phyloP scores from a whole-genome alignment of 176 grass and related monocot species.

The Ampelocalamus luodianensis region DNA sequence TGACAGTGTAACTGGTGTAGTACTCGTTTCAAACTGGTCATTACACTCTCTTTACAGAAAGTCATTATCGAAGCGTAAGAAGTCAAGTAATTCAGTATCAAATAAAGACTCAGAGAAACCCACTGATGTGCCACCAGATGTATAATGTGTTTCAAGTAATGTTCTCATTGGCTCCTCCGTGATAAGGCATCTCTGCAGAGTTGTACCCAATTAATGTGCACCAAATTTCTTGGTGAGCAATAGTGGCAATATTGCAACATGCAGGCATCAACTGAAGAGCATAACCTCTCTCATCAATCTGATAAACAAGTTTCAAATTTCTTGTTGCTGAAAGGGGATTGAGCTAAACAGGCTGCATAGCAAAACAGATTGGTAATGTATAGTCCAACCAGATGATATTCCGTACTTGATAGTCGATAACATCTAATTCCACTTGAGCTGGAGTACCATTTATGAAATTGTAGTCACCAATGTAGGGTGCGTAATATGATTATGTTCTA shows the following conservation, averaged over 20 bases:
- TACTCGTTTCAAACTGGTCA: background rate
- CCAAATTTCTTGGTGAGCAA: conserved; percentile 7
- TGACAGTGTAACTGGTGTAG: background rate
- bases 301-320: background rate
- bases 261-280: background rate
- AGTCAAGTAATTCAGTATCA: background rate
- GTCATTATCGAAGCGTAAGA: background rate
- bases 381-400: background rate
- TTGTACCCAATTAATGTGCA: conserved; percentile 7
- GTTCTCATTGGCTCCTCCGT: background rate
- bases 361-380: conserved; percentile 20
- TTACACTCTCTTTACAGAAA: conserved; percentile 35
- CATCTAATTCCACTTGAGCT: background rate
- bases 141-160: conserved; percentile 25
- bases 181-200: background rate
- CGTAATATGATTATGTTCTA: too few relatives aligned
- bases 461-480: background rate
- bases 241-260: conserved; percentile 17
- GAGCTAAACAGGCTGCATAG: background rate
- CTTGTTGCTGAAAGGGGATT: background rate
- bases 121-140: conserved; percentile 13
- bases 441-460: background rate
- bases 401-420: background rate
- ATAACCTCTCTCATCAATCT: background rate
- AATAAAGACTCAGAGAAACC: conserved; percentile 12